Conservation (phyloP, 1,284 basidiomycete species). For the Exobasidium rhododendri region DNA sequence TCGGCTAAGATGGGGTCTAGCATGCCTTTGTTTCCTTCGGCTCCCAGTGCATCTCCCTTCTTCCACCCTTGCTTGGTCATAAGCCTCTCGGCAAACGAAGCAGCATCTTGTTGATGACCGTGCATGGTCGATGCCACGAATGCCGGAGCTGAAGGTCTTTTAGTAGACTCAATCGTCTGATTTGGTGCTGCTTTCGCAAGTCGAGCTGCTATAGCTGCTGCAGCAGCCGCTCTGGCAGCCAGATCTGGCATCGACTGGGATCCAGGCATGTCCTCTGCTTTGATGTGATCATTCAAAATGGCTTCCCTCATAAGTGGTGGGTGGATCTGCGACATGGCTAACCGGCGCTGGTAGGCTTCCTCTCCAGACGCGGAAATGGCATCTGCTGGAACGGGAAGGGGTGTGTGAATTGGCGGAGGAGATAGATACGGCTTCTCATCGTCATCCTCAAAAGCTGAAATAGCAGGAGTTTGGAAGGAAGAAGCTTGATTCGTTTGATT, state of each 20-base stretch:
- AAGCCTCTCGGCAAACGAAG: constrained; percentile 34
- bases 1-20: constrained; percentile 24
- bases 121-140: not conserved
- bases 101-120: constrained; percentile 10
- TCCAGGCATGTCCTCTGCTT: not conserved
- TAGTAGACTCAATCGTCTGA: not conserved
- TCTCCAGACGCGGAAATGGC: constrained; percentile 17
- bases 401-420: constrained; percentile 10
- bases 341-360: constrained; percentile 17
- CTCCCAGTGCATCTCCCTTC: constrained; percentile 44
- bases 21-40: constrained; percentile 41
- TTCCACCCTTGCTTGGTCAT: constrained; percentile 41
- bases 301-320: not conserved
- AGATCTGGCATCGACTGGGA: constrained; percentile 8
- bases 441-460: constrained; percentile 6
- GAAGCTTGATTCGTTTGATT: not conserved
- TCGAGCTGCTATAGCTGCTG: constrained; percentile 40
- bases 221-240: constrained; percentile 24
- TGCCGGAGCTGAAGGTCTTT: not conserved
- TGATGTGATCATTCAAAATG: too few relatives aligned
- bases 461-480: not conserved
- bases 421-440: constrained; percentile 21
- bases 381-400: constrained; percentile 19
- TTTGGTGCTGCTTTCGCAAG: constrained; percentile 17
- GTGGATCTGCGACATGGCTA: constrained; percentile 16